Percentiles rank a stretch among this genome's conserved stretches.
Conservation (phyloP, 805 yeast genomes). For the Starmerella sirachaensis region DNA sequence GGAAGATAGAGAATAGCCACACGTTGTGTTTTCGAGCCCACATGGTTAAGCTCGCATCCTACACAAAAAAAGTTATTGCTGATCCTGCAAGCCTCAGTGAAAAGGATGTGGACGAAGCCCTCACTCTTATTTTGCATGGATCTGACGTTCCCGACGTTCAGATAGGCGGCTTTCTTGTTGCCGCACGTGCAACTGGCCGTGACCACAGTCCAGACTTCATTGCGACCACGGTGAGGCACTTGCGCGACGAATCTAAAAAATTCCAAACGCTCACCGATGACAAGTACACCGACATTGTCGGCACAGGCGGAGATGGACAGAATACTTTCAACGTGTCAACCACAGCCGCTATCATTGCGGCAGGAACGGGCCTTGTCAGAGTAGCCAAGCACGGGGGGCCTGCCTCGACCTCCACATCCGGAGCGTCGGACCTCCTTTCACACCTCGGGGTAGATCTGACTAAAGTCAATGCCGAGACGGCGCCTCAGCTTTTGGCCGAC, state of each 20-base stretch:
- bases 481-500: conserved; percentile 42
- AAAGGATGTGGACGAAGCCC: conserved; percentile 51
- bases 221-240: conserved; percentile 72
- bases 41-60: conserved; percentile 2
- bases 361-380: conserved; percentile 61
- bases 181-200: conserved; percentile 56
- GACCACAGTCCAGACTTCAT: conserved; percentile 75
- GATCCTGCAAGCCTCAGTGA: conserved; percentile 54
- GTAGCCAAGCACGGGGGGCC: conserved; percentile 97
- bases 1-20: too few species aligned
- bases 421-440: conserved; percentile 80
- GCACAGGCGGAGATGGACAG: conserved; percentile 98
- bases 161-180: conserved; percentile 65
- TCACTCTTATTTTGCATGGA: conserved; percentile 30
- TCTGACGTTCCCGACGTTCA: conserved; percentile 57
- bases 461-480: conserved; percentile 50
- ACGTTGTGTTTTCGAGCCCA: too few species aligned
- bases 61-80: conserved; percentile 48
- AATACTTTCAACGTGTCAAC: conserved; percentile 95
- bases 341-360: conserved; percentile 84
- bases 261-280: conserved; percentile 21
- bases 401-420: conserved; percentile 85
- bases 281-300: conserved; percentile 79
- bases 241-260: conserved; percentile 39
- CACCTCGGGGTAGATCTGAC: conserved; percentile 73